Percentiles rank a stretch among this genome's conserved stretches.
Evolutionary conservation across 164 flowering plant genomes (phyloP).

Genomic region (Chimonanthus praecox): DNA sequence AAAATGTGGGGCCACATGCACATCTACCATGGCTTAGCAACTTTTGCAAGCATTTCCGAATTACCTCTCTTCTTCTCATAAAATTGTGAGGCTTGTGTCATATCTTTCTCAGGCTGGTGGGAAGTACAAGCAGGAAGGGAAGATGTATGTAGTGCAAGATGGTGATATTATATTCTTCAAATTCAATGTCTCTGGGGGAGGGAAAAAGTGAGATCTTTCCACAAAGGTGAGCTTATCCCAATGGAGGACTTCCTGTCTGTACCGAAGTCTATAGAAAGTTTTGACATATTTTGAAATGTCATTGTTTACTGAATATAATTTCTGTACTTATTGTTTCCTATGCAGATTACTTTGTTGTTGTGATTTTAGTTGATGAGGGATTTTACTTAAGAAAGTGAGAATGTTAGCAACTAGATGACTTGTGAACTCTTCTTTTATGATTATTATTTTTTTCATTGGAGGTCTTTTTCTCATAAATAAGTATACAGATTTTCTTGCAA

Average conservation of each 20-base stretch:
- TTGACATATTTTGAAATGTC: background rate
- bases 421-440: too few species aligned
- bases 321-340: background rate
- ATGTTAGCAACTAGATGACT: too few species aligned
- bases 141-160: constrained; percentile 92
- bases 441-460: too few species aligned
- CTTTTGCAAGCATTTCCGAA: background rate
- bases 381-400: too few species aligned
- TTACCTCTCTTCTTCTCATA: background rate
- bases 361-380: too few species aligned
- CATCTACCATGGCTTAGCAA: background rate
- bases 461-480: too few species aligned
- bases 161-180: constrained; percentile 95
- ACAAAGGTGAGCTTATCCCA: background rate
- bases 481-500: too few species aligned
- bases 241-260: background rate
- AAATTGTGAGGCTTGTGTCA: background rate
- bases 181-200: constrained; percentile 95
- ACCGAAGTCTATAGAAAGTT: background rate
- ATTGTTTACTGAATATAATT: background rate
- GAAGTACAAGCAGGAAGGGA: constrained; percentile 92
- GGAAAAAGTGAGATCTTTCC: constrained; percentile 61
- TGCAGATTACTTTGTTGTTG: background rate
- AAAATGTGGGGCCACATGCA: background rate
- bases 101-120: constrained; percentile 65